These are phyloP conservation scores for Entomortierella chlamydospora DNA, from an alignment of 192 early-diverging fungal species.

Conservation along the genomic window DNA sequence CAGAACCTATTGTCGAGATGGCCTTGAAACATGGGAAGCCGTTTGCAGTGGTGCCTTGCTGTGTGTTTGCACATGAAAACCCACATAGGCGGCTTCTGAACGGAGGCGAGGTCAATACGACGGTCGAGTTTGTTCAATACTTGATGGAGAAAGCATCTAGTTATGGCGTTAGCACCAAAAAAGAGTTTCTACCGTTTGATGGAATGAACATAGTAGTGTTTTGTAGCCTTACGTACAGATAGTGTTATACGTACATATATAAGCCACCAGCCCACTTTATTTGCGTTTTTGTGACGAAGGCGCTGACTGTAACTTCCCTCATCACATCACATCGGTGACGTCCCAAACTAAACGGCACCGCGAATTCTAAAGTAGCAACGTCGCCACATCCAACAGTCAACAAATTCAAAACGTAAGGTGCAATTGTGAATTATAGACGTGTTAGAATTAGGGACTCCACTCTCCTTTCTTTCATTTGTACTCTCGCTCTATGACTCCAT, in stretches of 20 bases:
- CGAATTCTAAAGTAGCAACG: constrained; percentile 2
- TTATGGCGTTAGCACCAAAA: neutral
- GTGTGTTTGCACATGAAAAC: constrained; percentile 67
- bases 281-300: constrained; percentile 1
- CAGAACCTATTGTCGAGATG: constrained; percentile 66
- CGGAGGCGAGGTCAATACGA: constrained; percentile 53
- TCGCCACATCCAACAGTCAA: constrained; percentile 7
- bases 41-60: constrained; percentile 59
- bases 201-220: constrained; percentile 44
- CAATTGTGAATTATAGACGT: neutral
- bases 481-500: neutral
- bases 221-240: neutral
- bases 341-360: neutral
- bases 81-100: constrained; percentile 50
- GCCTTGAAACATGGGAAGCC: constrained; percentile 60
- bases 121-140: constrained; percentile 59
- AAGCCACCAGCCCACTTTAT: neutral
- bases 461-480: neutral
- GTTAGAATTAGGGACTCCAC: neutral
- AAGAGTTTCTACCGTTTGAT: constrained; percentile 44
- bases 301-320: neutral
- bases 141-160: constrained; percentile 51
- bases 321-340: constrained; percentile 13
- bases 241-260: neutral
- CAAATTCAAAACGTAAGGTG: constrained; percentile 11